phyloP scores from a whole-genome alignment of 345 rosid genomes.

The Linum tenue region DNA sequence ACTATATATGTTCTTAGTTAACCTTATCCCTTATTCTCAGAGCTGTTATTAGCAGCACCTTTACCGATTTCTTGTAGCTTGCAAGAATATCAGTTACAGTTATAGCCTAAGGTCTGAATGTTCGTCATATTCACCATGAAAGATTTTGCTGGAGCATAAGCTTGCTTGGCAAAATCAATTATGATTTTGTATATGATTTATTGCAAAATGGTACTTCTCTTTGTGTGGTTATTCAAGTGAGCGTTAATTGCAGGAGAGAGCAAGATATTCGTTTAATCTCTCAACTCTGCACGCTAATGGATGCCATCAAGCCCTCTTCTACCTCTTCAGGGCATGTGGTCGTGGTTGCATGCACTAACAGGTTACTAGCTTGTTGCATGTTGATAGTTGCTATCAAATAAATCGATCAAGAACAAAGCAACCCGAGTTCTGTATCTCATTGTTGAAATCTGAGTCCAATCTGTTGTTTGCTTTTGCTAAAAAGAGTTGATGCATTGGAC shows the following conservation, averaged over 20 bases:
- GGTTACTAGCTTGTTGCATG: conserved; percentile 31
- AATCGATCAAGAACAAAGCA: too few relatives aligned
- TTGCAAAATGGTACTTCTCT: neutral
- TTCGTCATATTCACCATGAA: too few relatives aligned
- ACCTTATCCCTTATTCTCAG: too few relatives aligned
- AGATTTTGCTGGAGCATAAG: neutral
- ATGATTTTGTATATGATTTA: neutral
- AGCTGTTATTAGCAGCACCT: too few relatives aligned
- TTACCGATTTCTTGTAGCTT: too few relatives aligned
- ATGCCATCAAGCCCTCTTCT: conserved; percentile 46
- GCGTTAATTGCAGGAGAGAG: conserved; percentile 50
- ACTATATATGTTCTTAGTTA: too few relatives aligned
- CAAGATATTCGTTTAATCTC: conserved; percentile 71
- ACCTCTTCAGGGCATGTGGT: conserved; percentile 41
- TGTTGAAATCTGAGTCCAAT: neutral
- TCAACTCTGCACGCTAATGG: conserved; percentile 74
- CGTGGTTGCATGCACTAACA: conserved; percentile 85
- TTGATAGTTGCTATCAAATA: neutral
- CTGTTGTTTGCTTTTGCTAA: conserved; percentile 12
- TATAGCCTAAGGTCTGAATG: too few relatives aligned
- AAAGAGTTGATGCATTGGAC: conserved; percentile 67
- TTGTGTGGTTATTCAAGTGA: neutral
- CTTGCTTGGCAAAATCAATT: neutral
- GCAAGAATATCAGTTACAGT: too few relatives aligned
- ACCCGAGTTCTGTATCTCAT: neutral